phyloP scores from a whole-genome alignment of 805 yeast species.

The Limtongozyma cylindracea region DNA sequence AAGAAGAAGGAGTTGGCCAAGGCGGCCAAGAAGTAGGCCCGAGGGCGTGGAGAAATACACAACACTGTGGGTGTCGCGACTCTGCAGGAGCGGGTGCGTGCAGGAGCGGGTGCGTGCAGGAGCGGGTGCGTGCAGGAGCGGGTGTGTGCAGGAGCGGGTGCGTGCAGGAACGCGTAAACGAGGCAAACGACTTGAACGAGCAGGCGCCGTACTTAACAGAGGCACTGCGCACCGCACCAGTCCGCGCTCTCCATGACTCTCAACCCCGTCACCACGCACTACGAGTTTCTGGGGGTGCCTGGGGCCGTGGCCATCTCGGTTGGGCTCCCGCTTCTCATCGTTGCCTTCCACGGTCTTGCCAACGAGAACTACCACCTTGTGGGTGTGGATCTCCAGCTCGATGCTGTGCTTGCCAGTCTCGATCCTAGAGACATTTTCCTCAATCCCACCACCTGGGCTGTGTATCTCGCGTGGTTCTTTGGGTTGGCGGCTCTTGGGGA shows the following conservation, averaged over 20 bases:
- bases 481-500: slow-evolving; percentile 37
- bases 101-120: too few relatives aligned
- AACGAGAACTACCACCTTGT: slow-evolving; percentile 29
- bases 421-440: too few relatives aligned
- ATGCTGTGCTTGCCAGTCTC: slow-evolving; percentile 3
- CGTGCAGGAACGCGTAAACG: too few relatives aligned
- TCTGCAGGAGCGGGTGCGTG: too few relatives aligned
- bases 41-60: too few relatives aligned
- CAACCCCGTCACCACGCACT: slow-evolving; percentile 48
- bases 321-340: slow-evolving; percentile 40
- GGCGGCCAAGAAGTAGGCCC: slow-evolving; percentile 8
- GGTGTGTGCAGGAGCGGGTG: too few relatives aligned
- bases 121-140: too few relatives aligned
- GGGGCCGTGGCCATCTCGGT: slow-evolving; percentile 49
- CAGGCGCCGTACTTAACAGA: too few relatives aligned
- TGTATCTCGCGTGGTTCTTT: slow-evolving; percentile 51
- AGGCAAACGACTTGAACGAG: too few relatives aligned
- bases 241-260: slow-evolving; percentile 3
- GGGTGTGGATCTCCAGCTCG: slow-evolving; percentile 17
- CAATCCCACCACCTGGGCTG: slow-evolving; percentile 26
- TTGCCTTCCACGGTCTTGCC: slow-evolving; percentile 30
- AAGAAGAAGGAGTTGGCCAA: slow-evolving; percentile 25
- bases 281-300: slow-evolving; percentile 54
- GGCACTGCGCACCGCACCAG: neutral
- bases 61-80: too few relatives aligned